Percentiles rank a stretch among this genome's conserved stretches.
phyloP scores from a whole-genome alignment of 116 monocot genomes.

The Iris pallida region DNA sequence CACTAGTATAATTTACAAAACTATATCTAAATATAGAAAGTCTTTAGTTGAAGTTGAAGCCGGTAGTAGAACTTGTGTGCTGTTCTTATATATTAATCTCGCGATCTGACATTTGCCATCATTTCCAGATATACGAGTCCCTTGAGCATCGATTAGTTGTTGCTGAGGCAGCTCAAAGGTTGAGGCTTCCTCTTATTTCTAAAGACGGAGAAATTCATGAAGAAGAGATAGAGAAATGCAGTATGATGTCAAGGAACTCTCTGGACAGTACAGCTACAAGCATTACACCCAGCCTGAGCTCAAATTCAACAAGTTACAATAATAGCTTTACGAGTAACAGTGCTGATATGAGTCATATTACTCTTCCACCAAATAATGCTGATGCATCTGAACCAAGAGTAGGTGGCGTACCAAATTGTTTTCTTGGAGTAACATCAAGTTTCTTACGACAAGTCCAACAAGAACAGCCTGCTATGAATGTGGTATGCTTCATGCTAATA shows the following conservation, averaged over 20 bases:
- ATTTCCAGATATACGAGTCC: slow-evolving; percentile 69
- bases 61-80: background rate
- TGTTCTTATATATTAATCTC: background rate
- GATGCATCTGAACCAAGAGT: slow-evolving; percentile 67
- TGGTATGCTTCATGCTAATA: slow-evolving; percentile 45
- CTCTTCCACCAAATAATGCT: slow-evolving; percentile 29
- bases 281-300: slow-evolving; percentile 53
- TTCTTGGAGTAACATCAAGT: slow-evolving; percentile 78
- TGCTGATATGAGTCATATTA: slow-evolving; percentile 20
- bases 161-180: slow-evolving; percentile 91
- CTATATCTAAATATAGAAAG: too few relatives aligned
- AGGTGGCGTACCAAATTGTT: slow-evolving; percentile 83
- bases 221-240: slow-evolving; percentile 86
- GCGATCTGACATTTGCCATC: background rate
- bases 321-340: slow-evolving; percentile 37
- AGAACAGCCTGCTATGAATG: slow-evolving; percentile 40
- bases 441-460: slow-evolving; percentile 78
- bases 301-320: slow-evolving; percentile 42
- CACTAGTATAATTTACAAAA: too few relatives aligned
- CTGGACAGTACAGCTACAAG: slow-evolving; percentile 65
- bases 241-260: slow-evolving; percentile 57
- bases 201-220: slow-evolving; percentile 87
- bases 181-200: slow-evolving; percentile 91
- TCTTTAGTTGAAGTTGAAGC: too few relatives aligned
- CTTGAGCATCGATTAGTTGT: slow-evolving; percentile 80